These are phyloP conservation scores for Melastoma candidum DNA, from an alignment of 441 rosid genomes.

Conservation along the genomic window DNA sequence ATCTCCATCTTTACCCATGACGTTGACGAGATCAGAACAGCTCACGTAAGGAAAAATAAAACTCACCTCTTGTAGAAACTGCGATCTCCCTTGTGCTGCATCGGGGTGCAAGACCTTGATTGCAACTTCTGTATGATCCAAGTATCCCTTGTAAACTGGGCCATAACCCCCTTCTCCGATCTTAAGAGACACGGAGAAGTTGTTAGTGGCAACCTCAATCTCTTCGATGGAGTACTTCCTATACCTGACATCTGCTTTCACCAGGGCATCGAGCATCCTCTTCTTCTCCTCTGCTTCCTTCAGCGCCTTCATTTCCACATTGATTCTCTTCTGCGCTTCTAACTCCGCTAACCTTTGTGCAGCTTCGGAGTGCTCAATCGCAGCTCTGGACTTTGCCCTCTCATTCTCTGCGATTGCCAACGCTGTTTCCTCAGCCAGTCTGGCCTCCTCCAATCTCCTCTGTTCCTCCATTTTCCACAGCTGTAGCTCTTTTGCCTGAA, in stretches of 20 bases:
- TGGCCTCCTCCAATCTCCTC: constrained; percentile 8
- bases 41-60: too few relatives aligned
- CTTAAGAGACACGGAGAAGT: constrained; percentile 2
- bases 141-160: constrained; percentile 8
- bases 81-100: constrained; percentile 13
- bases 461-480: constrained; percentile 42
- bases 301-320: constrained; percentile 7
- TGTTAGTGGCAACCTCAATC: constrained; percentile 9
- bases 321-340: constrained; percentile 7
- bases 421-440: constrained; percentile 8
- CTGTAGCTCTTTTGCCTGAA: constrained; percentile 70
- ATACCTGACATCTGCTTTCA: neutral
- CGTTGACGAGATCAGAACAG: neutral
- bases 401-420: constrained; percentile 4
- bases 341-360: constrained; percentile 9
- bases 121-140: constrained; percentile 9
- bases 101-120: constrained; percentile 10
- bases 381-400: constrained; percentile 11
- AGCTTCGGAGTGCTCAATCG: constrained; percentile 7
- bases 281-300: constrained; percentile 11
- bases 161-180: constrained; percentile 3
- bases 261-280: constrained; percentile 3
- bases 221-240: constrained; percentile 11
- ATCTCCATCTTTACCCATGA: neutral
- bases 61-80: constrained; percentile 11